A percentile compares a stretch with the other conserved stretches of the same genome.
Conservation (phyloP, 345 rosid genomes). For the Populus pruinosa region DNA sequence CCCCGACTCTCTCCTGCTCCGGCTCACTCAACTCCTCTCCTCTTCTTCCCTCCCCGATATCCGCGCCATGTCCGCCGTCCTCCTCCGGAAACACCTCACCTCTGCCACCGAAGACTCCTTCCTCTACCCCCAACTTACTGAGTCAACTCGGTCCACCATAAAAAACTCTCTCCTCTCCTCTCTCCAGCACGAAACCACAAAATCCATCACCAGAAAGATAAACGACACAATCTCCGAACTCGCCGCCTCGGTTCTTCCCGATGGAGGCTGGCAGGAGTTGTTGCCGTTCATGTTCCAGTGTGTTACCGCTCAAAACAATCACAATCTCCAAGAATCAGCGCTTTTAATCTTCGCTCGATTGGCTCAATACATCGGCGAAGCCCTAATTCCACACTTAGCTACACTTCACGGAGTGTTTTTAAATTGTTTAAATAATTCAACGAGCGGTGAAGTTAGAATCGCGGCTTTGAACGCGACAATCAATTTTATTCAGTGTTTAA, state of each 20-base stretch:
- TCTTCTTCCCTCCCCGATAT: constrained; percentile 57
- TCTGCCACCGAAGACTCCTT: constrained; percentile 51
- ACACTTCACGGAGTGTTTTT: constrained; percentile 72
- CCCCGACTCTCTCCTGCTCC: constrained; percentile 75
- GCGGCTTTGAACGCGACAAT: constrained; percentile 90
- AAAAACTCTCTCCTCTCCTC: constrained; percentile 65
- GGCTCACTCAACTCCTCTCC: constrained; percentile 79
- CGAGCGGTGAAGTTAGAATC: constrained; percentile 71
- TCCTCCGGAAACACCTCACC: constrained; percentile 84
- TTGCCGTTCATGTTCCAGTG: constrained; percentile 92
- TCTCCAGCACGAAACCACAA: constrained; percentile 65
- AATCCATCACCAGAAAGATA: constrained; percentile 72
- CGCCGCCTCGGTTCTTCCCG: constrained; percentile 67
- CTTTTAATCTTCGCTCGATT: constrained; percentile 81
- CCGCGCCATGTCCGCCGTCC: constrained; percentile 93
- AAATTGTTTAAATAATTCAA: constrained; percentile 50
- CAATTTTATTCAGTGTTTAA: constrained; percentile 73
- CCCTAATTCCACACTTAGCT: constrained; percentile 64
- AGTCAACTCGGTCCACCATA: constrained; percentile 61
- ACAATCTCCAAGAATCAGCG: constrained; percentile 79
- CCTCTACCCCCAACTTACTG: constrained; percentile 73
- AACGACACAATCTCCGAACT: constrained; percentile 89
- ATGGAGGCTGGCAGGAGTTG: constrained; percentile 91
- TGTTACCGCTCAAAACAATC: constrained; percentile 53
- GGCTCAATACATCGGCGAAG: constrained; percentile 77